phyloP scores from a whole-genome alignment of 2,329 filamentous ascomycete genomes.

The Pezicula radicicola region DNA sequence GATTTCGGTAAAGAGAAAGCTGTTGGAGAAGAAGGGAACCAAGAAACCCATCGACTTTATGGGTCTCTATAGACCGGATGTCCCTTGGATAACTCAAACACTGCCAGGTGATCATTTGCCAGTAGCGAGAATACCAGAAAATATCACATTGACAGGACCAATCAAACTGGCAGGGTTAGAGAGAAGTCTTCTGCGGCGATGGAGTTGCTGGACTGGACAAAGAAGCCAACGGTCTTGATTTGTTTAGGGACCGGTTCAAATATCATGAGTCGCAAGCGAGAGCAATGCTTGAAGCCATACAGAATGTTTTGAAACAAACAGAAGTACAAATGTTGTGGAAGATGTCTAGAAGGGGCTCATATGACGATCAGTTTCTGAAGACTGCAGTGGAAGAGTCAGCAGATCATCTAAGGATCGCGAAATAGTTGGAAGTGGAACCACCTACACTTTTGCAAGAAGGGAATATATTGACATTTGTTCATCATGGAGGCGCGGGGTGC shows the following conservation, averaged over 20 bases:
- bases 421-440: background rate
- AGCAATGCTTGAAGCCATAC: background rate
- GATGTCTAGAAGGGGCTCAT: background rate
- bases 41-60: background rate
- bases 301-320: background rate
- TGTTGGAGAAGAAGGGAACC: background rate
- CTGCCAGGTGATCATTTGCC: background rate
- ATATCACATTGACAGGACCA: background rate
- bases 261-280: background rate
- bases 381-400: background rate
- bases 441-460: background rate
- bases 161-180: background rate
- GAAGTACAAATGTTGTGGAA: background rate
- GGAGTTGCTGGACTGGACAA: background rate
- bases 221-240: background rate
- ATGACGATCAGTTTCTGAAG: background rate
- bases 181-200: background rate
- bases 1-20: background rate
- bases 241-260: background rate
- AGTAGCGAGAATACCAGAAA: background rate
- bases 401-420: background rate
- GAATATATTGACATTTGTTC: background rate
- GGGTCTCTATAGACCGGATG: background rate
- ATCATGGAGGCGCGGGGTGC: background rate
- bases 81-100: background rate